Conservation (phyloP, 768 basidiomycete genomes). For the Boletus subparvulus region DNA sequence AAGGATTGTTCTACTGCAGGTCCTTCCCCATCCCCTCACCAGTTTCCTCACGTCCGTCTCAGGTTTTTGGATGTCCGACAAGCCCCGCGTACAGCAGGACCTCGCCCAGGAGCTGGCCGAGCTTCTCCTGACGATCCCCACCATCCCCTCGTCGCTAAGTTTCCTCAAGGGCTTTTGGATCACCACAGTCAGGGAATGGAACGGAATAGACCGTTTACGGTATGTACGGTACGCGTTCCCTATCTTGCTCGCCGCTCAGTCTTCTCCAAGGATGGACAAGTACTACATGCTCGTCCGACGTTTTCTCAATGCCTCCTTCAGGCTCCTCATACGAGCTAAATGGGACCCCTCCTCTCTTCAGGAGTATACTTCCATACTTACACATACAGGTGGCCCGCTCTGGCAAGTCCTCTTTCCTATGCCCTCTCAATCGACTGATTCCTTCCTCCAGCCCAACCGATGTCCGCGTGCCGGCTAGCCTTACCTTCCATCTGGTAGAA, state of each 20-base stretch:
- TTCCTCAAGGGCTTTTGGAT: constrained; percentile 93
- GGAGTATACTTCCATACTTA: constrained; percentile 70
- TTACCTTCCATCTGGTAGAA: constrained; percentile 86
- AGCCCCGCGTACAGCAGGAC: constrained; percentile 92
- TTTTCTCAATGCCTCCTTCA: constrained; percentile 84
- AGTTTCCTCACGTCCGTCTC: neutral
- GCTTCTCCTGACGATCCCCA: constrained; percentile 67
- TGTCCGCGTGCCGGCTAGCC: constrained; percentile 67
- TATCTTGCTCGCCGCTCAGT: neutral
- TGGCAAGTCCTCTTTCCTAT: constrained; percentile 50
- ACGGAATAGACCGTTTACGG: constrained; percentile 87
- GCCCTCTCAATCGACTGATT: constrained; percentile 3
- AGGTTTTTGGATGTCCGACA: constrained; percentile 99
- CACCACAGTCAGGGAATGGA: constrained; percentile 89
- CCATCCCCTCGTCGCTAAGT: constrained; percentile 55
- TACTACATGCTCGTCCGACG: constrained; percentile 93
- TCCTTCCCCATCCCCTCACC: neutral
- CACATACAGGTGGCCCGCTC: constrained; percentile 70
- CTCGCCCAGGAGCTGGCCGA: constrained; percentile 85
- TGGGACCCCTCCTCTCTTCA: constrained; percentile 62
- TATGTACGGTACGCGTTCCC: constrained; percentile 34
- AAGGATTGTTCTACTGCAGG: constrained; percentile 95
- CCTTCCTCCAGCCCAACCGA: constrained; percentile 56
- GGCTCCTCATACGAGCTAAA: constrained; percentile 64
- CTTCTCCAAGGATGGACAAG: constrained; percentile 79